These are phyloP conservation scores for Metarhizium robertsii DNA, from an alignment of 2,329 filamentous ascomycete species.

Conservation along the genomic window DNA sequence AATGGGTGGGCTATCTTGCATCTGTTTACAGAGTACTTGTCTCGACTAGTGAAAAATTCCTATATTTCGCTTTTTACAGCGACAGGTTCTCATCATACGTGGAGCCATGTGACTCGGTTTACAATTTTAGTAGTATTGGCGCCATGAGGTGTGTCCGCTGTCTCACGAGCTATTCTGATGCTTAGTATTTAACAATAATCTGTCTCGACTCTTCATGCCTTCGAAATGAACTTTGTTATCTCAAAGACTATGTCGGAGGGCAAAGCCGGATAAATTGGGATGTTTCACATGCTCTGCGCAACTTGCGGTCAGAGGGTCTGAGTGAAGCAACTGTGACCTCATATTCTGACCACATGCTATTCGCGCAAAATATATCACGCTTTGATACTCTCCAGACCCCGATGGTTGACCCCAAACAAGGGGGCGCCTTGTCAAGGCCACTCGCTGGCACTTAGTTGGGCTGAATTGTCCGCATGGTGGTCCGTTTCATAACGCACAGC, in stretches of 20 bases:
- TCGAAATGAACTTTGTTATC: not conserved
- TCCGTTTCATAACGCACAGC: constrained; percentile 7
- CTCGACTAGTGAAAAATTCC: not conserved
- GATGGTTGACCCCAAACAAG: constrained; percentile 8
- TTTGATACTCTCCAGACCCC: constrained; percentile 4
- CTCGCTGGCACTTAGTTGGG: constrained; percentile 7
- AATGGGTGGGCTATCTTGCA: not conserved
- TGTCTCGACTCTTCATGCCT: not conserved
- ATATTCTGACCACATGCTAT: constrained; percentile 3
- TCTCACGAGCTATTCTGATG: not conserved
- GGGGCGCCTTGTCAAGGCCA: constrained; percentile 7
- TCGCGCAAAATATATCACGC: constrained; percentile 2
- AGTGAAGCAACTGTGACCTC: not conserved
- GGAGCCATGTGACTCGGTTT: not conserved
- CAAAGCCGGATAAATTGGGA: constrained; percentile 1
- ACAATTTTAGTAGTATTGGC: not conserved
- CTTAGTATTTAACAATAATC: not conserved
- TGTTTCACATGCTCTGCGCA: constrained; percentile 6
- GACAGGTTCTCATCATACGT: not conserved
- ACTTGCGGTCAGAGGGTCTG: constrained; percentile 2
- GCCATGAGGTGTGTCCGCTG: not conserved
- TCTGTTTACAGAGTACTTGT: not conserved
- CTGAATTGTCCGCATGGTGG: constrained; percentile 7
- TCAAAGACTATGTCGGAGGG: constrained; percentile 2
- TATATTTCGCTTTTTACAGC: not conserved